Evolutionary conservation across 305 asterid species (phyloP).

Genomic region (Nicotiana rustica): DNA sequence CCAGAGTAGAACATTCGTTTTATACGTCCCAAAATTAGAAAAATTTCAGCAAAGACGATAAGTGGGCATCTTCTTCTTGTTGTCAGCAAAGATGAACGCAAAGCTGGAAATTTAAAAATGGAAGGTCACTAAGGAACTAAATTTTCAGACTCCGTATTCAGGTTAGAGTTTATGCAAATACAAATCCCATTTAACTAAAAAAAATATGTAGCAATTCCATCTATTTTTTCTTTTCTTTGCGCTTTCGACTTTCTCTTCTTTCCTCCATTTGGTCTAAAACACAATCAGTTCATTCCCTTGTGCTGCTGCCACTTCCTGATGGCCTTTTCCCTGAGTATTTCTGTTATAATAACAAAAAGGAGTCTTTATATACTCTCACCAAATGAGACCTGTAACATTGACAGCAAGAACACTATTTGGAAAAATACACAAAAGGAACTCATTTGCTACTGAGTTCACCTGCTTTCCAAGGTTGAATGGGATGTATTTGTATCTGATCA

Average conservation of each 20-base stretch:
- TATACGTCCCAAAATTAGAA: not conserved
- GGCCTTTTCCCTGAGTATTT: conserved; percentile 72
- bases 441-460: conserved; percentile 72
- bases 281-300: conserved; percentile 67
- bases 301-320: conserved; percentile 59
- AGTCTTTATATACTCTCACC: conserved; percentile 14
- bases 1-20: not conserved
- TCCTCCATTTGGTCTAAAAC: conserved; percentile 9
- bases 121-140: conserved; percentile 35
- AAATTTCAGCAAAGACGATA: too few relatives aligned
- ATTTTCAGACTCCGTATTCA: conserved; percentile 35
- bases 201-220: conserved; percentile 20
- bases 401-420: not conserved
- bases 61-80: too few relatives aligned
- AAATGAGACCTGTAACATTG: conserved; percentile 9
- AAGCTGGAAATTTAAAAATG: not conserved
- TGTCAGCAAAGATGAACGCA: not conserved
- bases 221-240: not conserved
- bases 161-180: conserved; percentile 39
- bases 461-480: conserved; percentile 51
- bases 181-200: conserved; percentile 45
- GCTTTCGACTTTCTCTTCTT: conserved; percentile 30
- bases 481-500: conserved; percentile 80
- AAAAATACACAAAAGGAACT: conserved; percentile 11
- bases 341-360: conserved; percentile 52